A percentile compares a stretch with the other conserved stretches of the same genome.
Conservation (phyloP, 352 stramenopile genomes). For the Globisporangium orthogonon region DNA sequence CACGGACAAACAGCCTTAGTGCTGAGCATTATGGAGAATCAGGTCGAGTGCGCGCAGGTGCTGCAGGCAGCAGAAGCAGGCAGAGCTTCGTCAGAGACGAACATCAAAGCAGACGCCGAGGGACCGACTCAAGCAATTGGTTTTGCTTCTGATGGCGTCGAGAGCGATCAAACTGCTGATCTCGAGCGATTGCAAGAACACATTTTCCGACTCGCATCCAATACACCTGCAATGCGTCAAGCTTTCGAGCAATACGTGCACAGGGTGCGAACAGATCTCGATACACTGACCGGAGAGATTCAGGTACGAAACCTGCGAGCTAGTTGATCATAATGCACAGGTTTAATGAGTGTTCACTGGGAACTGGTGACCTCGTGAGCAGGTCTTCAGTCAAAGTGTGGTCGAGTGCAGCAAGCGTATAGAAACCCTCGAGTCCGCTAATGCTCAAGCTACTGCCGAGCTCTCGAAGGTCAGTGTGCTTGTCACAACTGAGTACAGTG, state of each 20-base stretch:
- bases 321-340: too few species aligned
- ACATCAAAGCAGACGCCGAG: neutral
- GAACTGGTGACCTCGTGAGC: too few species aligned
- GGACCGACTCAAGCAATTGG: neutral
- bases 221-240: neutral
- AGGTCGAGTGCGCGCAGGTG: conserved; percentile 54
- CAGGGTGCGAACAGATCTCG: neutral
- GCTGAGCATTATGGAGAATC: conserved; percentile 67
- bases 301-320: conserved; percentile 1
- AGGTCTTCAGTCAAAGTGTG: too few species aligned
- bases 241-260: conserved; percentile 6
- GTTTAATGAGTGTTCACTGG: too few species aligned
- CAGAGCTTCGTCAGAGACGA: neutral
- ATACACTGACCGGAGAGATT: neutral
- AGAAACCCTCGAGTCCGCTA: conserved; percentile 12
- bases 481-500: too few species aligned
- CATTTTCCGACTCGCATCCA: conserved; percentile 10
- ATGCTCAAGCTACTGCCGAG: conserved; percentile 10
- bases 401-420: neutral
- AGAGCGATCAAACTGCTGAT: neutral
- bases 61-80: conserved; percentile 22
- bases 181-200: conserved; percentile 19
- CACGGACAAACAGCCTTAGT: conserved; percentile 56
- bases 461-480: conserved; percentile 11
- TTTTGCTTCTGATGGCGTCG: neutral